phyloP scores from a whole-genome alignment of 768 basidiomycete genomes.

The Lactarius sp. region DNA sequence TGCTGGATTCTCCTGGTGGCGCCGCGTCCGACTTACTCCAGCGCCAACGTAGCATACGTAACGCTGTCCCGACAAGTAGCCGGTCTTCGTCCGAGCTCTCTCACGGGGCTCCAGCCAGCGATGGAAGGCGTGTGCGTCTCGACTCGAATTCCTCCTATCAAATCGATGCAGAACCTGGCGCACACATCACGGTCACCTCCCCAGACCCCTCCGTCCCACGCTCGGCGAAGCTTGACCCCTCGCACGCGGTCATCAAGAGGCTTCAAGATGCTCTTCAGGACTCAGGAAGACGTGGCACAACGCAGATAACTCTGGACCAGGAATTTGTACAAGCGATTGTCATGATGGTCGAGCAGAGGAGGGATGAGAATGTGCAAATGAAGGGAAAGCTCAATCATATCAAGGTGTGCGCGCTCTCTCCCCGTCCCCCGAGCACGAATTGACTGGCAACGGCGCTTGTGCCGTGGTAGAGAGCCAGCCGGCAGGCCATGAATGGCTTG shows the following conservation, averaged over 20 bases:
- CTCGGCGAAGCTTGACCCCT: constrained; percentile 35
- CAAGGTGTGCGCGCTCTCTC: constrained; percentile 53
- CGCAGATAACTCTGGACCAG: constrained; percentile 67
- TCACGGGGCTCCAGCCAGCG: constrained; percentile 25
- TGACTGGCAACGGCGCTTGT: not conserved
- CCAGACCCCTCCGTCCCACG: constrained; percentile 34
- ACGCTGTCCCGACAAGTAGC: constrained; percentile 1
- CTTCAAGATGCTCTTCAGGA: constrained; percentile 60
- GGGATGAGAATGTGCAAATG: constrained; percentile 55
- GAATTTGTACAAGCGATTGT: constrained; percentile 68
- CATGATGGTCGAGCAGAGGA: constrained; percentile 57
- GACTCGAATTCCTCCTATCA: constrained; percentile 31
- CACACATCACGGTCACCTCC: constrained; percentile 45
- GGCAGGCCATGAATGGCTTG: constrained; percentile 88
- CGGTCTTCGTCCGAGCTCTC: constrained; percentile 34
- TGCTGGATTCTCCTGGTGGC: not conserved
- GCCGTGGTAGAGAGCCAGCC: constrained; percentile 69
- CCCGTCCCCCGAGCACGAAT: not conserved
- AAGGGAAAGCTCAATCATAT: constrained; percentile 79
- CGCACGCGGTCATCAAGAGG: constrained; percentile 44
- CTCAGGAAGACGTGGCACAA: constrained; percentile 53
- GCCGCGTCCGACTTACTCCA: not conserved
- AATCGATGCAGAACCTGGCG: constrained; percentile 22
- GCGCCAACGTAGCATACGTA: constrained; percentile 4
- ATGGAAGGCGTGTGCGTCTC: constrained; percentile 27